phyloP scores from a whole-genome alignment of 305 asterid species.

The Stenogyne calaminthoides region DNA sequence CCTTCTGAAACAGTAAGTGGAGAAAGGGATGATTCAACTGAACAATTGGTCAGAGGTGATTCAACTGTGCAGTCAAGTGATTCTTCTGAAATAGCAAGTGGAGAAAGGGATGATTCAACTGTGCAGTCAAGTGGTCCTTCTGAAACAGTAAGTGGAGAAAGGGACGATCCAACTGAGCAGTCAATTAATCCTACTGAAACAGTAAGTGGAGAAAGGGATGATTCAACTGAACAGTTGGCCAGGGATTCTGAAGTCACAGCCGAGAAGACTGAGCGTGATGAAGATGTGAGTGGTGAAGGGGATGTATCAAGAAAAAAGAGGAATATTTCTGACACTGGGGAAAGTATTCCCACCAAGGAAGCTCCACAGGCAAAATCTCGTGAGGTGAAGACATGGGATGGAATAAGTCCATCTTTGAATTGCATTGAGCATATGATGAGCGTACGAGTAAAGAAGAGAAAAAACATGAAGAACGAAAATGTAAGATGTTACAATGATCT shows the following conservation, averaged over 20 bases:
- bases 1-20: slow-evolving; percentile 21
- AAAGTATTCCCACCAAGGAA: slow-evolving; percentile 38
- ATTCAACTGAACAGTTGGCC: slow-evolving; percentile 37
- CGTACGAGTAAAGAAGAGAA: slow-evolving; percentile 59
- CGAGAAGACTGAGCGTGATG: slow-evolving; percentile 6
- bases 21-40: slow-evolving; percentile 41
- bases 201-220: slow-evolving; percentile 30
- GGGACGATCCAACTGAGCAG: slow-evolving; percentile 27
- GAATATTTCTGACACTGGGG: slow-evolving; percentile 37
- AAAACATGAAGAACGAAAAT: slow-evolving; percentile 38
- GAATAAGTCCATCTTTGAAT: slow-evolving; percentile 57
- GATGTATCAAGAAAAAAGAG: slow-evolving; percentile 30
- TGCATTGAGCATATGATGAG: slow-evolving; percentile 72
- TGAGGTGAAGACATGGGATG: slow-evolving; percentile 69
- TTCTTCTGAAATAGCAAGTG: slow-evolving; percentile 37
- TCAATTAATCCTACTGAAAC: slow-evolving; percentile 32
- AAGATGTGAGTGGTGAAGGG: background rate
- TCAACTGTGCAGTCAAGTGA: background rate
- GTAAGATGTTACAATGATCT: slow-evolving; percentile 37
- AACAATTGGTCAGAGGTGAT: slow-evolving; percentile 24
- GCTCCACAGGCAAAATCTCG: slow-evolving; percentile 42
- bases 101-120: slow-evolving; percentile 39
- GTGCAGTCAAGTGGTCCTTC: background rate
- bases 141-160: slow-evolving; percentile 47
- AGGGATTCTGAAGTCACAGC: slow-evolving; percentile 30